phyloP scores from a whole-genome alignment of 163 green algal genomes.

The Trebouxia gelatinosa region DNA sequence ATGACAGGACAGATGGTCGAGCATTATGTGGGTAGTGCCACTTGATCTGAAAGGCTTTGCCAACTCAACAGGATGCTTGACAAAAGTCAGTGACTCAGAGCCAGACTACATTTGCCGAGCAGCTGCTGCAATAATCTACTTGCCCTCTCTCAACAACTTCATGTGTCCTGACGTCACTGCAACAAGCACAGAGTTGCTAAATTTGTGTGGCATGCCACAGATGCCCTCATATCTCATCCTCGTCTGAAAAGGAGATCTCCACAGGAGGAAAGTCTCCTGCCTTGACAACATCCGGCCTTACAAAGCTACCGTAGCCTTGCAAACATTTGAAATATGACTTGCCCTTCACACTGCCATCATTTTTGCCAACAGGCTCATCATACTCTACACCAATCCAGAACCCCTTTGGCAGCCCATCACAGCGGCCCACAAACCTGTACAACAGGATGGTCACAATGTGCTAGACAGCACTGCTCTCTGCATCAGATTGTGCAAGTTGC shows the following conservation, averaged over 20 bases:
- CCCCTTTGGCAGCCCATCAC: constrained; percentile 76
- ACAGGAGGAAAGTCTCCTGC: constrained; percentile 82
- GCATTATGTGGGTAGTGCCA: neutral
- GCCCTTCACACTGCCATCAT: constrained; percentile 83
- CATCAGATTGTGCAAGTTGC: too few relatives aligned
- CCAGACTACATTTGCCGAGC: neutral
- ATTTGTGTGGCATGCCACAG: too few relatives aligned
- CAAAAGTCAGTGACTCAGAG: neutral
- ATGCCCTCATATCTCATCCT: constrained; percentile 81
- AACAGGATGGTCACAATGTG: too few relatives aligned
- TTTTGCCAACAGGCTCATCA: constrained; percentile 96
- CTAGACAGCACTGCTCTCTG: too few relatives aligned
- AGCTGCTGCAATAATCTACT: neutral
- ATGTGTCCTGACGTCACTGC: too few relatives aligned
- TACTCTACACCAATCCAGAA: constrained; percentile 95
- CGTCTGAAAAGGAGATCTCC: constrained; percentile 77
- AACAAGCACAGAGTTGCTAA: too few relatives aligned
- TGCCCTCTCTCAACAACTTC: too few relatives aligned
- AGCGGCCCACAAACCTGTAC: constrained; percentile 76
- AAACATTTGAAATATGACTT: constrained; percentile 70
- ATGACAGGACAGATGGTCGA: too few relatives aligned
- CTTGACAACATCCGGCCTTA: constrained; percentile 78
- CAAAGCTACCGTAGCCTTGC: constrained; percentile 75
- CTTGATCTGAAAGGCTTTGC: neutral
- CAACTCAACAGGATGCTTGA: neutral